These are phyloP conservation scores for Maudiozyma pseudohumilis DNA, from an alignment of 805 yeast genomes.

Conservation along the genomic window DNA sequence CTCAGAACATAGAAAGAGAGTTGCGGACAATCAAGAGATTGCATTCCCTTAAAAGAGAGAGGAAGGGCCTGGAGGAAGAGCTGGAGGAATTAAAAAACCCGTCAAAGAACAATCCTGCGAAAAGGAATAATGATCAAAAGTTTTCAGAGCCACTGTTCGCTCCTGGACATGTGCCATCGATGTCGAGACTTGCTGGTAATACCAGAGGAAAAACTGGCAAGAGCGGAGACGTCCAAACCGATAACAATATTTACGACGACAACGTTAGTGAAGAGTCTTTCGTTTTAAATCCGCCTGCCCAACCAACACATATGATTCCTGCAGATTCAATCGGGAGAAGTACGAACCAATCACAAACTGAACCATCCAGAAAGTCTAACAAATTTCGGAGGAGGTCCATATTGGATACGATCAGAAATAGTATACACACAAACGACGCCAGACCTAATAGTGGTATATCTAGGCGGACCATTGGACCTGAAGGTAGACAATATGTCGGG, in stretches of 20 bases:
- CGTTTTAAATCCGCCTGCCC: conserved; percentile 21
- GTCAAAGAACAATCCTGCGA: neutral
- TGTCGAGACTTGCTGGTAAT: neutral
- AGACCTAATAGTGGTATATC: neutral
- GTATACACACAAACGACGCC: conserved; percentile 11
- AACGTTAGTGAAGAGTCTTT: conserved; percentile 29
- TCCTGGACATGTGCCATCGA: neutral
- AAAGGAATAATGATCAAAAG: neutral
- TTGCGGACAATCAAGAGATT: conserved; percentile 14
- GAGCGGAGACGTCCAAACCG: neutral
- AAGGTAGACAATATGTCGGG: conserved; percentile 6
- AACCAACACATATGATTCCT: neutral
- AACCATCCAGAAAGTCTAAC: conserved; percentile 5
- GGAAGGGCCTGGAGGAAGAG: conserved; percentile 9
- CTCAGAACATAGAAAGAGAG: conserved; percentile 22
- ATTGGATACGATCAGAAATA: conserved; percentile 25
- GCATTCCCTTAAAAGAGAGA: conserved; percentile 15
- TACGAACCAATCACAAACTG: conserved; percentile 4
- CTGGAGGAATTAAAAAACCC: conserved; percentile 4
- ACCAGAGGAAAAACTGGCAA: neutral
- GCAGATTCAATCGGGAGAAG: neutral
- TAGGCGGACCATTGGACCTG: neutral
- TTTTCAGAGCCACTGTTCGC: conserved; percentile 9
- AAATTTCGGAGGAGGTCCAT: conserved; percentile 26
- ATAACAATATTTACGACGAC: conserved; percentile 17